Conservation (phyloP, 73 alveolate species). For the Blepharisma japonicum region DNA sequence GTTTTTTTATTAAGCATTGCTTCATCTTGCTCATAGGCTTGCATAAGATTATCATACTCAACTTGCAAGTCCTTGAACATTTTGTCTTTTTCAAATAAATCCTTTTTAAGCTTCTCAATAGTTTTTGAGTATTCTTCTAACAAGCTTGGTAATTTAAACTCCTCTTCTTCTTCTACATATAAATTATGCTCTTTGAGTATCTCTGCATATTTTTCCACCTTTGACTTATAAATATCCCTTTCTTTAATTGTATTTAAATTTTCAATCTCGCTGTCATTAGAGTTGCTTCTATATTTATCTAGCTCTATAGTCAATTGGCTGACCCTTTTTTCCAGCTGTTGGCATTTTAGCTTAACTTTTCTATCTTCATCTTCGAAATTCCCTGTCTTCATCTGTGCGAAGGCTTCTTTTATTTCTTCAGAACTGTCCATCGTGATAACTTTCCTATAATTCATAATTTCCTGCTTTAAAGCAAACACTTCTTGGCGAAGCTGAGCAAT, state of each 20-base stretch:
- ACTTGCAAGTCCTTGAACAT: conserved; percentile 35
- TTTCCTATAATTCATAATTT: conserved; percentile 38
- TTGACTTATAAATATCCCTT: neutral
- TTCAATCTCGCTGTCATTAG: neutral
- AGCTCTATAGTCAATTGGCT: neutral
- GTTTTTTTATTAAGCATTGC: conserved; percentile 37
- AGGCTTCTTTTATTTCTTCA: neutral
- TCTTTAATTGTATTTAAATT: neutral
- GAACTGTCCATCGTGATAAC: conserved; percentile 31
- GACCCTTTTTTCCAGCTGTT: conserved; percentile 10
- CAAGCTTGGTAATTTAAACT: neutral
- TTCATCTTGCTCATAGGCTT: conserved; percentile 40
- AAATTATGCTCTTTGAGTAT: neutral
- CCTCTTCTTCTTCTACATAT: neutral
- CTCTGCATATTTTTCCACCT: neutral
- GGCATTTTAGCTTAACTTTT: neutral
- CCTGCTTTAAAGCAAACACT: conserved; percentile 44
- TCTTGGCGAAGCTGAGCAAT: conserved; percentile 69
- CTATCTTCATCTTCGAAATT: too few relatives aligned
- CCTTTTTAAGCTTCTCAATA: conserved; percentile 46
- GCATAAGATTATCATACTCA: conserved; percentile 38
- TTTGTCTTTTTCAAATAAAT: conserved; percentile 25
- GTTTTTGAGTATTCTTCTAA: conserved; percentile 47
- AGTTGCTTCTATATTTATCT: neutral
- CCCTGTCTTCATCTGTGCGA: too few relatives aligned